Percentiles rank a stretch among this genome's conserved stretches.
Conservation (phyloP, 805 yeast genomes). For the Starmera pachycereana region DNA sequence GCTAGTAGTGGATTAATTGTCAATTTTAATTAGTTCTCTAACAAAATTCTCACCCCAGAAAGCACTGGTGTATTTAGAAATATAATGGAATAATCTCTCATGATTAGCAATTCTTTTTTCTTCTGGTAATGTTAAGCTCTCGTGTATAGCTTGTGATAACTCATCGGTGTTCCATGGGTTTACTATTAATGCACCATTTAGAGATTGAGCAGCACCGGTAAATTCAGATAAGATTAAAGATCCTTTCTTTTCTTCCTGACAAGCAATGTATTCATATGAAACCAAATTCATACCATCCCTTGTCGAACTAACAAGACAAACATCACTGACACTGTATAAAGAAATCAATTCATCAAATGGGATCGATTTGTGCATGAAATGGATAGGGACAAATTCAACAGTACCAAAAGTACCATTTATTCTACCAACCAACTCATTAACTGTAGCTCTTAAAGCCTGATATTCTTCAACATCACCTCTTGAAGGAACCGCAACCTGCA, state of each 20-base stretch:
- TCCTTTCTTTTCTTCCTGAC: slow-evolving; percentile 82
- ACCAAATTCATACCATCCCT: slow-evolving; percentile 99
- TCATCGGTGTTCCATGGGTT: slow-evolving; percentile 99
- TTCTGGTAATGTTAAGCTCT: slow-evolving; percentile 73
- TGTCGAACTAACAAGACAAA: slow-evolving; percentile 86
- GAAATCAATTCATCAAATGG: slow-evolving; percentile 89
- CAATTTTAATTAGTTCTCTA: slow-evolving; percentile 55
- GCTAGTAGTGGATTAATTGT: slow-evolving; percentile 2
- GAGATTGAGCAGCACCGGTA: slow-evolving; percentile 98
- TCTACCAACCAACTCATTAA: slow-evolving; percentile 92
- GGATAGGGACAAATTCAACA: slow-evolving; percentile 95
- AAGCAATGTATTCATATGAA: slow-evolving; percentile 92
- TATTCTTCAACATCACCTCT: slow-evolving; percentile 98
- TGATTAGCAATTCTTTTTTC: slow-evolving; percentile 77
- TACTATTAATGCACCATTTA: slow-evolving; percentile 87
- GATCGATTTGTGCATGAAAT: slow-evolving; percentile 86
- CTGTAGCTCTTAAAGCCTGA: slow-evolving; percentile 85
- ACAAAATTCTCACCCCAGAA: slow-evolving; percentile 98
- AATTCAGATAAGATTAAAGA: slow-evolving; percentile 84
- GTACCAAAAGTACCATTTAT: slow-evolving; percentile 96
- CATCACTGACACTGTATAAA: slow-evolving; percentile 76
- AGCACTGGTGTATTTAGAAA: slow-evolving; percentile 87
- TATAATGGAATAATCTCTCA: slow-evolving; percentile 74
- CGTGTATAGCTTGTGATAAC: slow-evolving; percentile 73
- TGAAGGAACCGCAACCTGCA: slow-evolving; percentile 96